Evolutionary conservation across 2,329 filamentous ascomycete species (phyloP).

Genomic region (Aspergillus sojae): DNA sequence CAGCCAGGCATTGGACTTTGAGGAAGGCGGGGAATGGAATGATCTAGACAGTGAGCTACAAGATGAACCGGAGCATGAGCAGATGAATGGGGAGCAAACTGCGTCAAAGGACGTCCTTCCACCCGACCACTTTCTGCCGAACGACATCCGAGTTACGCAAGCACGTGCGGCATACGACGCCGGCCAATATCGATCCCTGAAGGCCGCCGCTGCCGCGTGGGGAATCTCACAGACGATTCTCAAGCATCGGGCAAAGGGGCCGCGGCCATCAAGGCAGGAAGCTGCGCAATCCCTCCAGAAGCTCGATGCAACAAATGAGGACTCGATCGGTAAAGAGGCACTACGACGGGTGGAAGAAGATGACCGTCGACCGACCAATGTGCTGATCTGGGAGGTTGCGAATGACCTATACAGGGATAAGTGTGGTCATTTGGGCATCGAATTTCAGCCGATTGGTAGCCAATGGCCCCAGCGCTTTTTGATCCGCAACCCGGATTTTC

Average conservation of each 20-base stretch:
- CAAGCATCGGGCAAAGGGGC: background rate
- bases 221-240: background rate
- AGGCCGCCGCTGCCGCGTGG: background rate
- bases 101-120: background rate
- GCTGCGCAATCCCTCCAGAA: background rate
- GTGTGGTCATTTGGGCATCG: background rate
- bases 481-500: background rate
- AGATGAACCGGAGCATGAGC: background rate
- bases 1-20: background rate
- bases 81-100: background rate
- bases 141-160: background rate
- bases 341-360: background rate
- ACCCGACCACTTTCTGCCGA: background rate
- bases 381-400: background rate
- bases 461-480: background rate
- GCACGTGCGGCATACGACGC: background rate
- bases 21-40: background rate
- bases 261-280: background rate
- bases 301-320: background rate
- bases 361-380: background rate
- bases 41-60: background rate
- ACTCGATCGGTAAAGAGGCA: background rate
- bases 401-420: background rate
- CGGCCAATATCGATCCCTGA: background rate
- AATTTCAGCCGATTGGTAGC: background rate